Evolutionary conservation across 75 land plant genomes (phyloP).

Genomic region (Picea glauca): DNA sequence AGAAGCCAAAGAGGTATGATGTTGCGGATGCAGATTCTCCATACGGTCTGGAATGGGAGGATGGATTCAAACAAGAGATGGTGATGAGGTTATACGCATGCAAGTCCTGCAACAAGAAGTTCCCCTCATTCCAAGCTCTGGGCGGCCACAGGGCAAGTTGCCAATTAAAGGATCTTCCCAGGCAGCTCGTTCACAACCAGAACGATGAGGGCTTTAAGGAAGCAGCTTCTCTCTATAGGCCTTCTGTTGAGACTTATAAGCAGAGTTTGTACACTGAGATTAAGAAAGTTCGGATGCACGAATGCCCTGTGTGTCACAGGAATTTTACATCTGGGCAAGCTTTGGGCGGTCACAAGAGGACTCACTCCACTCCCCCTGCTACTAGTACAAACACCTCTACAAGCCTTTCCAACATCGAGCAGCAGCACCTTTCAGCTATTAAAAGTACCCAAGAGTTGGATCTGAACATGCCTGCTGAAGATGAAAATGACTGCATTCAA

Average conservation of each 20-base stretch:
- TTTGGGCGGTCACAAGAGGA: slow-evolving; percentile 66
- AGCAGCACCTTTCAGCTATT: neutral
- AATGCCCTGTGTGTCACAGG: slow-evolving; percentile 53
- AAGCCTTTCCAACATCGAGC: slow-evolving; percentile 1
- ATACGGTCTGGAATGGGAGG: neutral
- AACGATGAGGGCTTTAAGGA: too few species aligned
- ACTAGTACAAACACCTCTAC: neutral
- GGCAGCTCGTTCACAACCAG: too few species aligned
- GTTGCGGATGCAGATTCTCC: neutral
- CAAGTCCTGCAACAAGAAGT: slow-evolving; percentile 33
- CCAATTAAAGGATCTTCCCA: neutral
- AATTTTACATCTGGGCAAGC: slow-evolving; percentile 63
- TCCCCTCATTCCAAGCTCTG: slow-evolving; percentile 43
- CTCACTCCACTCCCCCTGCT: slow-evolving; percentile 17
- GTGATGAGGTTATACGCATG: slow-evolving; percentile 19
- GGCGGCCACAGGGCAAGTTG: slow-evolving; percentile 51
- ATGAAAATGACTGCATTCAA: slow-evolving; percentile 22
- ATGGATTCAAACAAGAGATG: neutral
- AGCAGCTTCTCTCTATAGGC: neutral
- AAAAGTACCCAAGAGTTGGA: slow-evolving; percentile 25
- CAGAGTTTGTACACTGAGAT: neutral
- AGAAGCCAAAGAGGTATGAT: neutral
- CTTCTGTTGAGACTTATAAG: neutral
- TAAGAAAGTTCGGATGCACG: slow-evolving; percentile 22
- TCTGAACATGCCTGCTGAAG: slow-evolving; percentile 54